phyloP scores from a whole-genome alignment of 352 stramenopile genomes.

The Pythium sukuiense region DNA sequence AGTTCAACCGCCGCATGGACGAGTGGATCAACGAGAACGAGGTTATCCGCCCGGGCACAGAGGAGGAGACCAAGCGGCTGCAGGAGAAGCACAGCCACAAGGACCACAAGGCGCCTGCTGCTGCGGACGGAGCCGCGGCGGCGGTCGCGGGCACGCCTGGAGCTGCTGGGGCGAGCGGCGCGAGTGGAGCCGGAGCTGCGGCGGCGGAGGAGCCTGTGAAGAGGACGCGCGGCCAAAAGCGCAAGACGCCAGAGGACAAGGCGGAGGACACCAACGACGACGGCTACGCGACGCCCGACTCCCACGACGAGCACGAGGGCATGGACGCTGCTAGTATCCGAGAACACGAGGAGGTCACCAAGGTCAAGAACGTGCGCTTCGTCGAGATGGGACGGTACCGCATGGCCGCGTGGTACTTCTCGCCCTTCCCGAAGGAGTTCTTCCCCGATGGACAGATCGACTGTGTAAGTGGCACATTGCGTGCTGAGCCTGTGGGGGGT shows the following conservation, averaged over 20 bases:
- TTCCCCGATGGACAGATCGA: slow-evolving; percentile 85
- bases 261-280: slow-evolving; percentile 49
- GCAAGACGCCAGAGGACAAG: slow-evolving; percentile 45
- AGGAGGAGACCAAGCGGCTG: slow-evolving; percentile 68
- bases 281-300: slow-evolving; percentile 85
- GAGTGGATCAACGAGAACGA: slow-evolving; percentile 87
- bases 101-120: slow-evolving; percentile 18
- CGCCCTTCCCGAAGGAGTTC: slow-evolving; percentile 96
- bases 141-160: neutral
- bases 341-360: slow-evolving; percentile 98
- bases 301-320: slow-evolving; percentile 98
- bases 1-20: slow-evolving; percentile 90
- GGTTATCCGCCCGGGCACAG: slow-evolving; percentile 69
- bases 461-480: slow-evolving; percentile 41
- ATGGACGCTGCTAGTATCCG: slow-evolving; percentile 96
- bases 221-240: slow-evolving; percentile 72
- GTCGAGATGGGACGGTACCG: slow-evolving; percentile 93
- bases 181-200: neutral
- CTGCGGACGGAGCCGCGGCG: neutral
- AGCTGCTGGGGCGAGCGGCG: neutral
- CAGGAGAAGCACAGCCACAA: slow-evolving; percentile 68
- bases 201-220: slow-evolving; percentile 33
- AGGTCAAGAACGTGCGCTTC: slow-evolving; percentile 96
- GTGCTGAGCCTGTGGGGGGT: neutral
- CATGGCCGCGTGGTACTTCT: slow-evolving; percentile 98